phyloP scores from a whole-genome alignment of 352 stramenopile genomes.

The Phytophthora tentaculata region DNA sequence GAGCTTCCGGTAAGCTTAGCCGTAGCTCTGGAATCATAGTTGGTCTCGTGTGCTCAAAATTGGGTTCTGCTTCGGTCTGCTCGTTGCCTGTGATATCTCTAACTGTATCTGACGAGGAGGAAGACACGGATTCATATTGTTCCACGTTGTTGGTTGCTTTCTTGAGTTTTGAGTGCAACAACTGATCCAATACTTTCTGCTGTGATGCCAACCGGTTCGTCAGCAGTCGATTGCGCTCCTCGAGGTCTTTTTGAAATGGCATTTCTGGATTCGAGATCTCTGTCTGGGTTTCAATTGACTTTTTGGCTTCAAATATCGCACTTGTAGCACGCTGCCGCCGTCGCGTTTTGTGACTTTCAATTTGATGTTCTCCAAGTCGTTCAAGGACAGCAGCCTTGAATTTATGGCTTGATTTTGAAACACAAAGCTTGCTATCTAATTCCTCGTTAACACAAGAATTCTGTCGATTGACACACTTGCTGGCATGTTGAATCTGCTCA shows the following conservation, averaged over 20 bases:
- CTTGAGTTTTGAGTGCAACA: constrained; percentile 39
- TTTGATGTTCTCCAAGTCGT: constrained; percentile 13
- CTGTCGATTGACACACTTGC: background rate
- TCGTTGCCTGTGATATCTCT: background rate
- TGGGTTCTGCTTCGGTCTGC: constrained; percentile 4
- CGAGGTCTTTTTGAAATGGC: constrained; percentile 12
- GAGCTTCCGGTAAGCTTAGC: too few species aligned
- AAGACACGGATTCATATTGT: background rate
- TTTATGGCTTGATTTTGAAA: too few species aligned
- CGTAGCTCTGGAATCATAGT: too few species aligned
- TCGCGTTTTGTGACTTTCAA: background rate
- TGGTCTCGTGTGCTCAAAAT: too few species aligned
- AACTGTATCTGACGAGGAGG: background rate
- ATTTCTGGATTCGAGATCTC: background rate
- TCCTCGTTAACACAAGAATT: background rate
- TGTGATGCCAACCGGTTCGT: constrained; percentile 40
- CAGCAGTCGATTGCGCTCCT: constrained; percentile 44
- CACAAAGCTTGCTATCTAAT: too few species aligned
- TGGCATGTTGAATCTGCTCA: constrained; percentile 32
- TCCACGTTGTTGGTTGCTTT: constrained; percentile 2
- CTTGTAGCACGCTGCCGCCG: background rate
- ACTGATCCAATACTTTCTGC: constrained; percentile 42
- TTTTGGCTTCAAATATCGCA: constrained; percentile 12
- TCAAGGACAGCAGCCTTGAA: constrained; percentile 33
- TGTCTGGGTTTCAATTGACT: constrained; percentile 20